Evolutionary conservation across 805 yeast genomes (phyloP).

Genomic region (Pichia membranifaciens): DNA sequence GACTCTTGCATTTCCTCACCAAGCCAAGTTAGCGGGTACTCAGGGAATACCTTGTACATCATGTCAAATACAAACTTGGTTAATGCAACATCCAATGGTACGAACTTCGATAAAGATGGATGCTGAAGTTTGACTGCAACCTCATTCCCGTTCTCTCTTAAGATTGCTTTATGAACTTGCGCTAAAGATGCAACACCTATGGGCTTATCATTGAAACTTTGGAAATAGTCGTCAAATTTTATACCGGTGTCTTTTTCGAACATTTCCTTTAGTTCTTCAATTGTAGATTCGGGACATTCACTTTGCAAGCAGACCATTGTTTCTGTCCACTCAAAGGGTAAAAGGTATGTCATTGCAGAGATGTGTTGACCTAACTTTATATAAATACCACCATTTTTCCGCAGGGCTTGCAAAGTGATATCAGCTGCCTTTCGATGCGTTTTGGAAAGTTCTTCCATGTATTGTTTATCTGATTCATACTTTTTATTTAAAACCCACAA

Average conservation of each 20-base stretch:
- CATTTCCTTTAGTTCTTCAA: slow-evolving; percentile 63
- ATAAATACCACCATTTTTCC: slow-evolving; percentile 84
- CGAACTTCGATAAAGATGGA: slow-evolving; percentile 79
- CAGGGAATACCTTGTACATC: slow-evolving; percentile 79
- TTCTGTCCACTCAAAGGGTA: slow-evolving; percentile 92
- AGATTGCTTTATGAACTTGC: slow-evolving; percentile 80
- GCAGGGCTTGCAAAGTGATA: slow-evolving; percentile 73
- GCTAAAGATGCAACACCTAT: slow-evolving; percentile 96
- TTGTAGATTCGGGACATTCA: slow-evolving; percentile 74
- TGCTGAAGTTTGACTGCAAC: slow-evolving; percentile 97
- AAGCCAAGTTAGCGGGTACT: slow-evolving; percentile 92
- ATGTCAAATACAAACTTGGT: slow-evolving; percentile 70
- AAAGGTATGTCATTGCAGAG: slow-evolving; percentile 82
- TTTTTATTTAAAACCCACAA: slow-evolving; percentile 42
- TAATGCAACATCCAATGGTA: slow-evolving; percentile 80
- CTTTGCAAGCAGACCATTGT: slow-evolving; percentile 93
- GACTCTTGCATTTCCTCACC: slow-evolving; percentile 86
- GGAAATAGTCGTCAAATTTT: slow-evolving; percentile 56
- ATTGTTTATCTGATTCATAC: slow-evolving; percentile 41
- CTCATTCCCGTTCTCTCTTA: slow-evolving; percentile 47
- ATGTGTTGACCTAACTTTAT: slow-evolving; percentile 95
- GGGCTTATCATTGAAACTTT: slow-evolving; percentile 62
- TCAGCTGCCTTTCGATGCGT: slow-evolving; percentile 76
- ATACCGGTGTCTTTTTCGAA: slow-evolving; percentile 61
- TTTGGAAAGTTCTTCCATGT: slow-evolving; percentile 45